Evolutionary conservation across 192 early-diverging fungal species (phyloP).

Genomic region (Diversispora epigaea): DNA sequence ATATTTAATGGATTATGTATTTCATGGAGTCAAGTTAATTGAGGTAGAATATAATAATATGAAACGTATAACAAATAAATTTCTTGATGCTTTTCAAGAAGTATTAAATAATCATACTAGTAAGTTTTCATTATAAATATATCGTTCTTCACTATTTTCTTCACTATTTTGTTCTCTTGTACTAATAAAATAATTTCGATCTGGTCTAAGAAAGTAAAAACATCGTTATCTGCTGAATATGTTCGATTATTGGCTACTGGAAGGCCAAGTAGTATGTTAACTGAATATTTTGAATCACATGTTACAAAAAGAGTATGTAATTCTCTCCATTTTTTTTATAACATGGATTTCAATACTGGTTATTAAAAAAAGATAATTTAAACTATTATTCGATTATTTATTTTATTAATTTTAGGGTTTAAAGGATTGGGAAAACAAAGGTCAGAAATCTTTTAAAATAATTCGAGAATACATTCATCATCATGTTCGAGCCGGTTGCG

Average conservation of each 20-base stretch:
- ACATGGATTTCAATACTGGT: background rate
- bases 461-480: conserved; percentile 30
- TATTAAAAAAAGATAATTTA: background rate
- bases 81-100: conserved; percentile 7
- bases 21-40: conserved; percentile 22
- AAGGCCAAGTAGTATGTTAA: conserved; percentile 15
- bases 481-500: conserved; percentile 17
- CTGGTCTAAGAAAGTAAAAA: conserved; percentile 5
- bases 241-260: conserved; percentile 22
- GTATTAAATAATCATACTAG: conserved; percentile 4
- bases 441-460: conserved; percentile 9
- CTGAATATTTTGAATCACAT: conserved; percentile 15
- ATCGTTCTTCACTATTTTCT: background rate
- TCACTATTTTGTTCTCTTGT: background rate
- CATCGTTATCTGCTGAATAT: conserved; percentile 21
- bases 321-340: background rate
- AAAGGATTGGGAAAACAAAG: conserved; percentile 34
- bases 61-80: conserved; percentile 12
- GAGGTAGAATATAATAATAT: conserved; percentile 18
- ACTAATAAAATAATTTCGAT: background rate
- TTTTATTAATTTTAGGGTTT: background rate
- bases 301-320: conserved; percentile 20
- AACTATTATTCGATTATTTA: background rate
- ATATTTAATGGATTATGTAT: conserved; percentile 23
- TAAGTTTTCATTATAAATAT: background rate